Evolutionary conservation across 2,329 filamentous ascomycete genomes (phyloP).

Genomic region (Drechslerella dactyloides): DNA sequence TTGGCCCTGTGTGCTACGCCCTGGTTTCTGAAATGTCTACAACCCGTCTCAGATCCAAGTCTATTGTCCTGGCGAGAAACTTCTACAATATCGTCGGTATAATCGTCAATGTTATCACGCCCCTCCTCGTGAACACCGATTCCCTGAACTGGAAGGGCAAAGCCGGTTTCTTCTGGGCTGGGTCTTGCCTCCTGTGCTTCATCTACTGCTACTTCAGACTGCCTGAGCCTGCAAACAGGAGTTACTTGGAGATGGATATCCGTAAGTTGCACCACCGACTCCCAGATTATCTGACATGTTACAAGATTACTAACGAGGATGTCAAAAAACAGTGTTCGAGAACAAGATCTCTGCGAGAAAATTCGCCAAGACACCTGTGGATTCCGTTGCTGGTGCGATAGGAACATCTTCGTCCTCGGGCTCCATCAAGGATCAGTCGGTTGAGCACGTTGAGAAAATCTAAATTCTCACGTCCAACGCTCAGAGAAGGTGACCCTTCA

Average conservation of each 20-base stretch:
- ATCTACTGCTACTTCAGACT: conserved; percentile 82
- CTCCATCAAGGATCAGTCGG: conserved; percentile 15
- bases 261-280: conserved; percentile 74
- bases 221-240: conserved; percentile 75
- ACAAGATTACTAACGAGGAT: conserved; percentile 55
- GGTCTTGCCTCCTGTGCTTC: conserved; percentile 78
- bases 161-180: conserved; percentile 64
- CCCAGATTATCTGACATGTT: conserved; percentile 55
- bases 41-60: conserved; percentile 64
- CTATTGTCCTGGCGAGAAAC: conserved; percentile 63
- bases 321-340: conserved; percentile 58
- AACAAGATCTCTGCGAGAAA: conserved; percentile 58
- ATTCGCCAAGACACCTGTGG: conserved; percentile 58
- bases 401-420: background rate
- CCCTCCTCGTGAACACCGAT: conserved; percentile 44
- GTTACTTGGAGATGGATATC: conserved; percentile 84
- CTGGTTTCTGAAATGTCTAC: conserved; percentile 65
- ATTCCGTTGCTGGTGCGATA: conserved; percentile 51
- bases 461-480: conserved; percentile 8
- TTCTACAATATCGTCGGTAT: conserved; percentile 64
- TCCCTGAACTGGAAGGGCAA: conserved; percentile 59
- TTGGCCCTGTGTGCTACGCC: conserved; percentile 65
- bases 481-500: background rate
- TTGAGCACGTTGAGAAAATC: conserved; percentile 33
- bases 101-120: conserved; percentile 56